phyloP scores from a whole-genome alignment of 1,139 yeast species.

The Debaryomycetaceae sp. region DNA sequence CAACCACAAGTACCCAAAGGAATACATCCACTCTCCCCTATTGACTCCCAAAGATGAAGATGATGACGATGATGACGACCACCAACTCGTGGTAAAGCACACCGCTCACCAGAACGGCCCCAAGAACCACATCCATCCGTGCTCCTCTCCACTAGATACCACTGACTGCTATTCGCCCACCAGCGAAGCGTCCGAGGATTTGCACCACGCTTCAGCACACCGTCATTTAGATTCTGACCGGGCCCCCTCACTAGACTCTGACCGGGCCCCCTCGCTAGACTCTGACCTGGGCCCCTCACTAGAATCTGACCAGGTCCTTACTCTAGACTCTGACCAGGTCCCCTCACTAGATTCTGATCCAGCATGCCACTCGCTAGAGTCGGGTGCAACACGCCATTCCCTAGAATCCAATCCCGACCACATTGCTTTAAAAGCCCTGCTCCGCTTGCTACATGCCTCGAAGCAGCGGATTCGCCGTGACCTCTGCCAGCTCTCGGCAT shows the following conservation, averaged over 20 bases:
- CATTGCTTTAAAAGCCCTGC: conserved; percentile 25
- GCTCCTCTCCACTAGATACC: too few relatives aligned
- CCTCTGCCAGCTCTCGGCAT: conserved; percentile 19
- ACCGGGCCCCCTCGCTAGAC: background rate
- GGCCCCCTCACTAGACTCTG: conserved; percentile 1
- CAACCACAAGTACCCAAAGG: conserved; percentile 7
- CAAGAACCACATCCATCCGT: too few relatives aligned
- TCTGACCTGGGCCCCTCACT: conserved; percentile 1
- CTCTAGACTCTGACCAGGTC: conserved; percentile 1
- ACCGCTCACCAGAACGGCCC: background rate
- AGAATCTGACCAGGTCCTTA: conserved; percentile 1
- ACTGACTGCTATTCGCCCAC: conserved; percentile 2
- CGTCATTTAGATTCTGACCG: conserved; percentile 2
- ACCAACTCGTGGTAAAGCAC: conserved; percentile 2
- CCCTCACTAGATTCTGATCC: background rate
- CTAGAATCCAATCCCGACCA: conserved; percentile 28
- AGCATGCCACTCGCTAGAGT: too few relatives aligned
- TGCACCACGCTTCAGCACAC: too few relatives aligned
- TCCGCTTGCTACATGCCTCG: conserved; percentile 18
- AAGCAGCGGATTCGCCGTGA: conserved; percentile 18
- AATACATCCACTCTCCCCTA: conserved; percentile 23
- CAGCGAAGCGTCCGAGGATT: conserved; percentile 2
- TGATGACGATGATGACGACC: conserved; percentile 17
- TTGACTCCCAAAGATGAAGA: conserved; percentile 37
- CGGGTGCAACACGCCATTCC: too few relatives aligned